Evolutionary conservation across 257 asterid species (phyloP), one percentile per base, ranked within the genome.

Genomic region (Haberlea rhodopensis): DNA sequence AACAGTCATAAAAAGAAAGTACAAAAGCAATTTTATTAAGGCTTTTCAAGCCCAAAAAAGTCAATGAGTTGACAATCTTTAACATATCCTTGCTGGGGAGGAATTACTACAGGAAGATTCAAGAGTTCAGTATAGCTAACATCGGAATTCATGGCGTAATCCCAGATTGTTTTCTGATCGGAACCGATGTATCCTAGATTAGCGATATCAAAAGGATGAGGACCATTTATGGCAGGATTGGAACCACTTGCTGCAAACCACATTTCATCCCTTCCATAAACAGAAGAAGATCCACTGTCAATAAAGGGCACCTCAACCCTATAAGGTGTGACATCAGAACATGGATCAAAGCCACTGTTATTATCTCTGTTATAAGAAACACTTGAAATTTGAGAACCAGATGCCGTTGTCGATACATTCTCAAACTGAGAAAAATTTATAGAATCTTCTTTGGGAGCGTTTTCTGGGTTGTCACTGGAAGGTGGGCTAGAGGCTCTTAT

Each of bases 41-140:
- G 51, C 8, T 43, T 26, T 27, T 71, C 80, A 56, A 73, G 60
- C 21, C 80, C 80, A 69, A 80, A 13, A 57, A 80, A 80, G 78
- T 80, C 79, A 4, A 80, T 63, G 67, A 70, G 73, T 2, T 73
- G 61, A 20, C n/a, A 15, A 22, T 26, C 49, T 31, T 51, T 19
- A 37, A 45, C 48, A 15, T 32, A 65, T n/a, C 23, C 74, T 62
- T 71, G 66, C 27, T 32, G 66, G 48, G 45, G 63, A 69, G 52
- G 68, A 68, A 64, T 29, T 11, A 8, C 32, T 8, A 34, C 6
- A 51, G 16, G 52, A 34, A 58, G 26, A 27, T 63, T 34, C 24
- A 57, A 32, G 20, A 13, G 16, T n/a, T 37, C 56, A 48, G 75
- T 56, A 19, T 74, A 43, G 51, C 27, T 71, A 5, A 72, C 73